Evolutionary conservation across 768 basidiomycete genomes (phyloP).

Genomic region (Kwoniella bestiolae): DNA sequence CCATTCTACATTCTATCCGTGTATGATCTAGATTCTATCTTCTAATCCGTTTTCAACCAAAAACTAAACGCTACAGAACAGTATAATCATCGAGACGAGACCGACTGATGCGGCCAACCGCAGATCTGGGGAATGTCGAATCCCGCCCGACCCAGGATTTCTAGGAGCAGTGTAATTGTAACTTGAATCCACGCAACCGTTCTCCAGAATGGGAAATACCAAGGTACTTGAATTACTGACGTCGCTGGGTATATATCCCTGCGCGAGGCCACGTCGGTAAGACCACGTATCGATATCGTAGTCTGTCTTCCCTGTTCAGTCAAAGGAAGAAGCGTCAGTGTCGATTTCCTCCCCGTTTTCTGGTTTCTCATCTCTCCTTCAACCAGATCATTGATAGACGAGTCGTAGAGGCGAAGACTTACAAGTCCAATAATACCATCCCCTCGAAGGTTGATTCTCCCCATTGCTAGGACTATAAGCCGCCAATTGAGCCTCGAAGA

Average conservation of each 20-base stretch:
- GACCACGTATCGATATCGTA: slow-evolving; percentile 56
- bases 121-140: background rate
- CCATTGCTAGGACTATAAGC: slow-evolving; percentile 44
- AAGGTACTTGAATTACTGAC: slow-evolving; percentile 47
- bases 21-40: background rate
- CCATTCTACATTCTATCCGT: too few relatives aligned
- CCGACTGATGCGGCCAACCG: background rate
- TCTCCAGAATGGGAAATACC: slow-evolving; percentile 44
- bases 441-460: slow-evolving; percentile 35
- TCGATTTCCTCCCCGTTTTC: too few relatives aligned
- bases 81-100: background rate
- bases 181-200: slow-evolving; percentile 51
- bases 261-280: slow-evolving; percentile 39
- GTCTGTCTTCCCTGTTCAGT: slow-evolving; percentile 52
- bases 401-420: slow-evolving; percentile 12
- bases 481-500: slow-evolving; percentile 55
- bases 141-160: slow-evolving; percentile 19
- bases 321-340: too few relatives aligned
- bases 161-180: slow-evolving; percentile 52
- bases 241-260: slow-evolving; percentile 54
- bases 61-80: background rate
- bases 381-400: background rate
- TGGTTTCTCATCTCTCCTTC: background rate
- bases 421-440: slow-evolving; percentile 58
- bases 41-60: background rate